Evolutionary conservation across 352 stramenopile species (phyloP).

Genomic region (Globisporangium lucens): DNA sequence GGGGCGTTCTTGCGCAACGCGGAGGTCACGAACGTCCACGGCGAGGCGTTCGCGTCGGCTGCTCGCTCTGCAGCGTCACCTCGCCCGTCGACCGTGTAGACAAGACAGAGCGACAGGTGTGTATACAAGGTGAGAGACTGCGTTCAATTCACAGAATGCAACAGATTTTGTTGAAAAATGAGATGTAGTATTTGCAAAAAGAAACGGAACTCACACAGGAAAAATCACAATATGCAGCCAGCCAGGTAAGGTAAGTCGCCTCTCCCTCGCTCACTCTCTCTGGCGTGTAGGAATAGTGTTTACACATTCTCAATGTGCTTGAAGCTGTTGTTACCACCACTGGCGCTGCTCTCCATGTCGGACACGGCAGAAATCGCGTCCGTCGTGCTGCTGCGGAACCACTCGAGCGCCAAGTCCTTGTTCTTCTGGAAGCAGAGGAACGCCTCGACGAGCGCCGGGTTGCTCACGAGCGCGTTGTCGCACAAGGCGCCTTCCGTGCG

Average conservation of each 20-base stretch:
- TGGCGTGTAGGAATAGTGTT: background rate
- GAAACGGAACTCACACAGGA: background rate
- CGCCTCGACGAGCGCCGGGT: constrained; percentile 56
- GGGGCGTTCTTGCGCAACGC: constrained; percentile 95
- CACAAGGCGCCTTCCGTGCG: constrained; percentile 45
- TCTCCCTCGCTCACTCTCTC: background rate
- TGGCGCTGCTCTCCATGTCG: constrained; percentile 29
- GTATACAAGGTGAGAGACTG: background rate
- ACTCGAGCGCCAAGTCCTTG: constrained; percentile 69
- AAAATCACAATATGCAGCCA: background rate
- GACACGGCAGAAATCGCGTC: constrained; percentile 19
- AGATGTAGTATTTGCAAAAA: constrained; percentile 11
- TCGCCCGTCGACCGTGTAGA: constrained; percentile 3
- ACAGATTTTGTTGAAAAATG: background rate
- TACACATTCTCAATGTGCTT: constrained; percentile 77
- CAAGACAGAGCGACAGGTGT: background rate
- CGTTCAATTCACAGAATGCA: background rate
- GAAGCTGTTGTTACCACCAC: constrained; percentile 28
- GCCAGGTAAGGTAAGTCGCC: background rate
- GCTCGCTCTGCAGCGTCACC: constrained; percentile 24
- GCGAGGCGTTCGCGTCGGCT: constrained; percentile 55
- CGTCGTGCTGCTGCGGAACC: constrained; percentile 53
- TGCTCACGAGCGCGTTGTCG: constrained; percentile 43
- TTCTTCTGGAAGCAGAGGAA: constrained; percentile 85
- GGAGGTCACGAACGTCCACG: constrained; percentile 65